Evolutionary conservation across 1,284 basidiomycete species (phyloP).

Genomic region (Mycosarcoma mackinlayi): DNA sequence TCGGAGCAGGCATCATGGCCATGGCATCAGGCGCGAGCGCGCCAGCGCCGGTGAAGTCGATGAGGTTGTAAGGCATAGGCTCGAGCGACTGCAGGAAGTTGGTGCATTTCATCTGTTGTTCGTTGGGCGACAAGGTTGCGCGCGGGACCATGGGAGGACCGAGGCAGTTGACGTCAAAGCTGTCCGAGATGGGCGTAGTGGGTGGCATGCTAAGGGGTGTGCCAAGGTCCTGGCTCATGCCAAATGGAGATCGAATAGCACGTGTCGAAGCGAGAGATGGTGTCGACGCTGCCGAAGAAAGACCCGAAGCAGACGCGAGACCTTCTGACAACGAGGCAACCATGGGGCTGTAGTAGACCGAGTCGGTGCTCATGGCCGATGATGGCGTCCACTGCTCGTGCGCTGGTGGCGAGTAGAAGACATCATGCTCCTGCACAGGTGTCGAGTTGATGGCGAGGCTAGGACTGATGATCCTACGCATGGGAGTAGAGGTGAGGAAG

Average conservation of each 20-base stretch:
- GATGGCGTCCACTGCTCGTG: constrained; percentile 48
- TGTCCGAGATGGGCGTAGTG: constrained; percentile 45
- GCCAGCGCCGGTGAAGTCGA: constrained; percentile 36
- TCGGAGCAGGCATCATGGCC: constrained; percentile 25
- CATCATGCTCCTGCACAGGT: constrained; percentile 44
- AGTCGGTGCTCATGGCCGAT: constrained; percentile 49
- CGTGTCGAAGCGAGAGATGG: constrained; percentile 41
- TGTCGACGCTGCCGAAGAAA: constrained; percentile 48
- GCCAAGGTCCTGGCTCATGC: constrained; percentile 45
- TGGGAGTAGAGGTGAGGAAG: constrained; percentile 40
- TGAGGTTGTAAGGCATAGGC: constrained; percentile 39
- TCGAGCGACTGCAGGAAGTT: constrained; percentile 51
- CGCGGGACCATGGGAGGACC: constrained; percentile 46
- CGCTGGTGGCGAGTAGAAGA: constrained; percentile 49
- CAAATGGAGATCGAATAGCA: constrained; percentile 40
- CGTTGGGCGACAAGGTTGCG: constrained; percentile 37
- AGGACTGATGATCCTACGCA: constrained; percentile 53
- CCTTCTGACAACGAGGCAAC: constrained; percentile 43
- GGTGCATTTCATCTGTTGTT: constrained; percentile 52
- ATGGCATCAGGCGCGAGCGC: constrained; percentile 13
- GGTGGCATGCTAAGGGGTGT: constrained; percentile 50
- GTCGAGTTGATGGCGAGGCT: constrained; percentile 51
- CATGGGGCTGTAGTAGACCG: constrained; percentile 46
- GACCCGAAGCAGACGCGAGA: constrained; percentile 26
- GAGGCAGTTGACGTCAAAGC: constrained; percentile 49